phyloP scores from a whole-genome alignment of 176 grass and related monocot species.

The Ampelocalamus luodianensis region DNA sequence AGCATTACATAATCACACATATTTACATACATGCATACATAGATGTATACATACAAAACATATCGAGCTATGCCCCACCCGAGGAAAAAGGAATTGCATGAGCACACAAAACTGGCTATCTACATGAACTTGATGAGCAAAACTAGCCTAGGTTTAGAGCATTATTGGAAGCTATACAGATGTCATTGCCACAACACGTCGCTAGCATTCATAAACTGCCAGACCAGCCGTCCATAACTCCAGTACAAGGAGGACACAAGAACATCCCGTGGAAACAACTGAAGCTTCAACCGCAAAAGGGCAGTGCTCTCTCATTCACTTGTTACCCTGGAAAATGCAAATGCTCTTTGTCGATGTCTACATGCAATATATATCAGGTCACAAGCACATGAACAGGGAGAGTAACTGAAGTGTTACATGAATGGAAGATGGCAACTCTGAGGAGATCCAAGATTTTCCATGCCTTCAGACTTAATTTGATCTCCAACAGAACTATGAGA shows the following conservation, averaged over 20 bases:
- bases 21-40: constrained; percentile 47
- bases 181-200: constrained; percentile 18
- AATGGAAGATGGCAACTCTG: constrained; percentile 55
- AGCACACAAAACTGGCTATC: constrained; percentile 61
- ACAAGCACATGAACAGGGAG: neutral
- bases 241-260: constrained; percentile 40
- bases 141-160: constrained; percentile 65
- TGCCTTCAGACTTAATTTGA: constrained; percentile 51
- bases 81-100: constrained; percentile 45
- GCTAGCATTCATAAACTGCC: constrained; percentile 34
- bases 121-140: constrained; percentile 44
- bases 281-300: constrained; percentile 1
- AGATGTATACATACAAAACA: constrained; percentile 35
- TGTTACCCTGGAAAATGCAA: constrained; percentile 51
- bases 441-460: constrained; percentile 53
- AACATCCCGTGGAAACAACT: constrained; percentile 39
- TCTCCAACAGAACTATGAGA: constrained; percentile 49
- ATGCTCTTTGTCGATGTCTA: constrained; percentile 10
- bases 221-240: constrained; percentile 5
- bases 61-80: constrained; percentile 38
- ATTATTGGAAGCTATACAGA: constrained; percentile 50
- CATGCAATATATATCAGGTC: neutral
- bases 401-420: constrained; percentile 54
- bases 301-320: constrained; percentile 46
- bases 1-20: constrained; percentile 43